Percentiles rank a stretch among this genome's conserved stretches.
Evolutionary conservation across 106 monocot genomes (phyloP).

Genomic region (Agapanthus africanus): DNA sequence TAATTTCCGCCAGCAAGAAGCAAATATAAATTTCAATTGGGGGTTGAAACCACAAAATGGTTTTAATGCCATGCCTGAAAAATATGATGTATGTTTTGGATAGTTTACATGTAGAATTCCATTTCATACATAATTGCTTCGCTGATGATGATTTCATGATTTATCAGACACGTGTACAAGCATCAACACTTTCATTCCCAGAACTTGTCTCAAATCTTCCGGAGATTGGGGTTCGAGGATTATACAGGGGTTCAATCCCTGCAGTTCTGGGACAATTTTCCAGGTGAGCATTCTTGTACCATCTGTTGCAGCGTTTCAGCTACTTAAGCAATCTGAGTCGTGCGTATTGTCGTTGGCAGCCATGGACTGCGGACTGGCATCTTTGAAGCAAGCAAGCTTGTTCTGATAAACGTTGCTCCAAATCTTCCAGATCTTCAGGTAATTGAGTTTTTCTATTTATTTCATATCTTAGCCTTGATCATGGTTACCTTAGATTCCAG

Average conservation of each 20-base stretch:
- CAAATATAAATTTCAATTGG: too few relatives aligned
- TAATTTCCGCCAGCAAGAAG: too few relatives aligned
- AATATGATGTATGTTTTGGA: too few relatives aligned
- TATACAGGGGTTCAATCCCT: constrained; percentile 91
- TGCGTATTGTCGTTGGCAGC: constrained; percentile 27
- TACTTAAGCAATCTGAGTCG: constrained; percentile 1
- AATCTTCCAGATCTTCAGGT: constrained; percentile 94
- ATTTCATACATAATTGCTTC: too few relatives aligned
- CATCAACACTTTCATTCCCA: constrained; percentile 96
- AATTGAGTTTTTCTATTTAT: too few relatives aligned
- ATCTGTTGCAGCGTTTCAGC: background rate
- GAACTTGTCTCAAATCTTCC: constrained; percentile 84
- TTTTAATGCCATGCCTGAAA: too few relatives aligned
- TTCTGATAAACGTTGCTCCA: constrained; percentile 83
- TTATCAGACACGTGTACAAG: constrained; percentile 92
- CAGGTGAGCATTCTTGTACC: constrained; percentile 38
- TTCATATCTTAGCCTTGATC: background rate
- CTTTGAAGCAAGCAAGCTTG: constrained; percentile 95
- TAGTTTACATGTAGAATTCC: too few relatives aligned
- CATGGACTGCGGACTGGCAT: constrained; percentile 96
- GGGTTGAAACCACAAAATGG: too few relatives aligned
- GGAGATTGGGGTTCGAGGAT: constrained; percentile 75
- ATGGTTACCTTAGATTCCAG: background rate
- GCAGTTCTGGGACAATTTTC: constrained; percentile 98
- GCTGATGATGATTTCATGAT: too few relatives aligned